These are phyloP conservation scores for Boletus vinaceobasis DNA, from an alignment of 768 basidiomycete species.

Conservation along the genomic window DNA sequence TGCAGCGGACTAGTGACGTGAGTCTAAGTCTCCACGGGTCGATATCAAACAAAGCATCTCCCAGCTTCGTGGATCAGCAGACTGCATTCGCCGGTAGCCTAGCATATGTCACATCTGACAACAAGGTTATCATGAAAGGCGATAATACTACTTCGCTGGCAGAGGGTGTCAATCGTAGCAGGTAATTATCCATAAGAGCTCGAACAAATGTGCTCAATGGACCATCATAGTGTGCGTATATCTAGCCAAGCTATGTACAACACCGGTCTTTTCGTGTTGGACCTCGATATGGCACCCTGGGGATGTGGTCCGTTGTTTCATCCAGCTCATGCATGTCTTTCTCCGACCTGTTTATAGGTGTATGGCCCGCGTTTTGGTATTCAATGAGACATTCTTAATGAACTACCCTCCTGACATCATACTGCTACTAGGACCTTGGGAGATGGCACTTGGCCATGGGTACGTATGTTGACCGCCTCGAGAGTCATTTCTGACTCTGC, in stretches of 20 bases:
- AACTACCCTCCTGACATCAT: slow-evolving; percentile 1
- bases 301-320: slow-evolving; percentile 63
- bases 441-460: slow-evolving; percentile 58
- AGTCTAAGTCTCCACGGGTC: slow-evolving; percentile 22
- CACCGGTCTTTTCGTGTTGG: slow-evolving; percentile 80
- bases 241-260: slow-evolving; percentile 61
- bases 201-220: neutral
- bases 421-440: slow-evolving; percentile 36
- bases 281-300: slow-evolving; percentile 81
- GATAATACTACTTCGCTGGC: slow-evolving; percentile 61
- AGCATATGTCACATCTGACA: slow-evolving; percentile 54
- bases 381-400: neutral
- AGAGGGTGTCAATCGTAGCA: slow-evolving; percentile 54
- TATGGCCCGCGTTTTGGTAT: slow-evolving; percentile 85
- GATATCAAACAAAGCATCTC: slow-evolving; percentile 9
- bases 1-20: slow-evolving; percentile 70
- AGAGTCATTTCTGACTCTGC: slow-evolving; percentile 5
- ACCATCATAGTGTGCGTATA: slow-evolving; percentile 63
- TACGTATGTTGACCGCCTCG: slow-evolving; percentile 32
- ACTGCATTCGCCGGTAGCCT: slow-evolving; percentile 53
- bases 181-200: slow-evolving; percentile 37
- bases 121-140: slow-evolving; percentile 71
- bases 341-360: slow-evolving; percentile 39
- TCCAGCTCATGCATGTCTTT: neutral
- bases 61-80: slow-evolving; percentile 58